Base-by-base conservation (phyloP, 176 grass and related monocot genomes). In the Oropetium thomaeum region DNA sequence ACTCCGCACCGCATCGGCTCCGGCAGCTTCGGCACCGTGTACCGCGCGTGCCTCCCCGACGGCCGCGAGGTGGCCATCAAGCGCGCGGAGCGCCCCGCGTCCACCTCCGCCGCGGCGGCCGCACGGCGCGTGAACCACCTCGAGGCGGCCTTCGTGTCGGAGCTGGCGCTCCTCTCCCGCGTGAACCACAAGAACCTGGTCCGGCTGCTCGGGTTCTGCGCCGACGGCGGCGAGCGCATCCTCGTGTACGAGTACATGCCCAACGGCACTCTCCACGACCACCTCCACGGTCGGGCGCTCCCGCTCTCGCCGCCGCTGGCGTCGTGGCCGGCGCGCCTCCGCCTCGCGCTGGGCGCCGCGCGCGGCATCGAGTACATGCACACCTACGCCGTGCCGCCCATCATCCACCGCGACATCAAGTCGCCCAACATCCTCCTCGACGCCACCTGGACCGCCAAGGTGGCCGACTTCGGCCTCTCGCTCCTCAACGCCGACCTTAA, bases 141-240 rank as follows among this genome's bases (percentile, higher is more conserved):
- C 62, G 91, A 90, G 72, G 69, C 65, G 5, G 91, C 87, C 11
- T 90, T 90, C 70, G 32, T 94, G 7, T 85, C 95, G 0, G 95
- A 98, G 95, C 91, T 98, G 39, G 28, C 95, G 40, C 81, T 98
- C 8, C 84, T 98, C 20, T 94, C 95, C 8, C 86, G 95, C 23
- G 88, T 98, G 22, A 98, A 98, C 79, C 95, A 98, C 81, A 91
- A 89, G 92, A 98, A 98, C 79, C 83, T 98, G 13, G 95, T 98
- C 8, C 84, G 89, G 4, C 87, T 99, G 67, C 85, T 92, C 3
- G 96, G 96, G 43, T 99, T 92, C 85, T 90, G 96, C 73, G 79
- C 78, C 19, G 91, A 98, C 42, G 53, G 55, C 58, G 82, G 76
- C 12, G 96, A 99, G 75, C 89, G 79, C 81, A 79, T 99, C 57